phyloP scores from a whole-genome alignment of 768 basidiomycete species.

The Exsudoporus frostii region DNA sequence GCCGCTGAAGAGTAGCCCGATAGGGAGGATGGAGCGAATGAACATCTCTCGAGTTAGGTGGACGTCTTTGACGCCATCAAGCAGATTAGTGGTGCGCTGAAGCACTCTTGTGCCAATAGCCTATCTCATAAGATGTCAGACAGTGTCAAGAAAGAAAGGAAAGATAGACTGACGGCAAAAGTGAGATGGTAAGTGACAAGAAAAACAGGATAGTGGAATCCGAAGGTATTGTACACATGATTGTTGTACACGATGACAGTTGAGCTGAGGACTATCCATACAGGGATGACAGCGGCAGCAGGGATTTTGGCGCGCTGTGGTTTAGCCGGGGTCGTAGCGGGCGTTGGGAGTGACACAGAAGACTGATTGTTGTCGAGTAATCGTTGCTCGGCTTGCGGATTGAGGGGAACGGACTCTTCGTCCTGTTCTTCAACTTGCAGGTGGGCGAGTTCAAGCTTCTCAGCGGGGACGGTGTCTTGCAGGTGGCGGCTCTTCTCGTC shows the following conservation, averaged over 20 bases:
- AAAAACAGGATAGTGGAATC: constrained; percentile 90
- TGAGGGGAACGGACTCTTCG: constrained; percentile 4
- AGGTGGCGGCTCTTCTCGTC: constrained; percentile 22
- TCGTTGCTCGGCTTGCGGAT: neutral
- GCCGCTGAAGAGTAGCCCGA: constrained; percentile 90
- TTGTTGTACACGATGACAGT: constrained; percentile 97
- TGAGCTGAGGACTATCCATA: constrained; percentile 91
- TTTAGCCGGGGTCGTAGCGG: constrained; percentile 44
- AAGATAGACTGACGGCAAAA: constrained; percentile 50
- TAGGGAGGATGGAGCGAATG: constrained; percentile 83
- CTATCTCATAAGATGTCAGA: constrained; percentile 29
- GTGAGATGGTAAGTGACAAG: constrained; percentile 83
- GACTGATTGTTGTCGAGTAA: constrained; percentile 4
- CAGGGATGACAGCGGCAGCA: constrained; percentile 72
- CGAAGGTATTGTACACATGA: constrained; percentile 75
- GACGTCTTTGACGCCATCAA: constrained; percentile 77
- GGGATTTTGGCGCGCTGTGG: constrained; percentile 53
- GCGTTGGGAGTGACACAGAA: constrained; percentile 48
- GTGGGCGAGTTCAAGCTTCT: constrained; percentile 21
- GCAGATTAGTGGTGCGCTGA: constrained; percentile 73
- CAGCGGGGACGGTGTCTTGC: constrained; percentile 1
- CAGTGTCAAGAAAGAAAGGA: neutral
- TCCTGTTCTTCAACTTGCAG: constrained; percentile 20
- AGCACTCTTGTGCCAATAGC: constrained; percentile 84
- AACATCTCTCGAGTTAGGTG: constrained; percentile 79